These are phyloP conservation scores for Mycena belliarum DNA, from an alignment of 768 basidiomycete genomes.

Conservation along the genomic window DNA sequence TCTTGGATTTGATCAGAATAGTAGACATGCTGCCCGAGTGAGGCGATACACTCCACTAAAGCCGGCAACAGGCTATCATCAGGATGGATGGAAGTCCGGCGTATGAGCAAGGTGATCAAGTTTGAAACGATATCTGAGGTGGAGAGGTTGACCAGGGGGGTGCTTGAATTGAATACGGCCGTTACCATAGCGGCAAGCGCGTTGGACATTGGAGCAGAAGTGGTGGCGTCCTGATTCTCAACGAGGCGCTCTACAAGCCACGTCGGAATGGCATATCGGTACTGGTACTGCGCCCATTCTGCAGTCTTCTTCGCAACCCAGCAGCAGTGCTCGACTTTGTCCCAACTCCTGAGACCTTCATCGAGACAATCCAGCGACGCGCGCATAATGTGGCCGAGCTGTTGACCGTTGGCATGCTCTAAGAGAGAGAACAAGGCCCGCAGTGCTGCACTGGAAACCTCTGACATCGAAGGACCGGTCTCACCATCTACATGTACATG, in stretches of 20 bases:
- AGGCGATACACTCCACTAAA: constrained; percentile 76
- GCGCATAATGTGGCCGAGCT: constrained; percentile 72
- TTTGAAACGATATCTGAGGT: constrained; percentile 87
- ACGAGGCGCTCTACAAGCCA: constrained; percentile 78
- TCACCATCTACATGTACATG: constrained; percentile 89
- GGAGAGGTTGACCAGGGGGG: constrained; percentile 84
- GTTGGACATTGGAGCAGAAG: constrained; percentile 51
- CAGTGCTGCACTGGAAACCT: constrained; percentile 75
- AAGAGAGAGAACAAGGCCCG: constrained; percentile 72
- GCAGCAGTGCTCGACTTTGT: constrained; percentile 65
- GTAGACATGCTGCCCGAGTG: constrained; percentile 88
- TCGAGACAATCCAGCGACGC: constrained; percentile 73
- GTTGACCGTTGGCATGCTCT: constrained; percentile 73
- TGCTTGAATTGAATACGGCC: constrained; percentile 78
- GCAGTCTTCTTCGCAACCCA: constrained; percentile 79
- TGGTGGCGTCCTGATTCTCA: constrained; percentile 54
- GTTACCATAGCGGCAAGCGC: constrained; percentile 79
- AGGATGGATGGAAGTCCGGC: constrained; percentile 61
- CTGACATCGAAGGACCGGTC: constrained; percentile 70
- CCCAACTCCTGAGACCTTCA: constrained; percentile 58
- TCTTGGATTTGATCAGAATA: constrained; percentile 97
- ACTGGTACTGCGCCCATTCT: constrained; percentile 93
- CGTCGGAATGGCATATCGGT: constrained; percentile 87
- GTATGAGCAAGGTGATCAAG: constrained; percentile 72
- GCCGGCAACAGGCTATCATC: constrained; percentile 66